Conservation (phyloP, 805 yeast genomes). For the Myxozyma mucilagina region DNA sequence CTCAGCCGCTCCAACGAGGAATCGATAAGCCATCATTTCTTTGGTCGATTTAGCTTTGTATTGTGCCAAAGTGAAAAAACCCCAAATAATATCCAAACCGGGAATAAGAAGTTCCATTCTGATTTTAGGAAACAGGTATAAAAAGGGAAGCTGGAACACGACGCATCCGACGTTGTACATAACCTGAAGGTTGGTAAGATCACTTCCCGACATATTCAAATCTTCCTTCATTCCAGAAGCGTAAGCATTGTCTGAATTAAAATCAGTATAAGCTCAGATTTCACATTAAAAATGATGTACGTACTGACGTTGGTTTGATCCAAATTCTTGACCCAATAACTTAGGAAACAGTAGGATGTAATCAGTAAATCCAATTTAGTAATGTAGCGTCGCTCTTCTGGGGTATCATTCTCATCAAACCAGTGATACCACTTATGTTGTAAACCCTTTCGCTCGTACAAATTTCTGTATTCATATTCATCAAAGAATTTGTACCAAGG, state of each 20-base stretch:
- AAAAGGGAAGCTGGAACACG: constrained; percentile 62
- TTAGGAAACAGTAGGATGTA: constrained; percentile 57
- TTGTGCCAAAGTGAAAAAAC: constrained; percentile 60
- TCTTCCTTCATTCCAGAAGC: constrained; percentile 61
- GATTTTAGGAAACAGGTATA: constrained; percentile 55
- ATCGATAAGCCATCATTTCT: constrained; percentile 61
- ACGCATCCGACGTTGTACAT: constrained; percentile 60
- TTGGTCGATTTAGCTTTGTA: constrained; percentile 52
- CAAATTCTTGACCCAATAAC: constrained; percentile 68
- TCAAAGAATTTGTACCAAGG: constrained; percentile 28
- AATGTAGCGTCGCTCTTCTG: constrained; percentile 49
- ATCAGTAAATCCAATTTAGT: constrained; percentile 58
- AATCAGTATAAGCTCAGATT: not conserved
- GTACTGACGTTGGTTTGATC: constrained; percentile 56
- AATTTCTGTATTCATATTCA: constrained; percentile 28
- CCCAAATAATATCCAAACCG: constrained; percentile 64
- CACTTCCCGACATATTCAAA: constrained; percentile 60
- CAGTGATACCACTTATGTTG: constrained; percentile 42
- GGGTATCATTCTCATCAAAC: constrained; percentile 54
- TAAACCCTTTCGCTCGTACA: constrained; percentile 20
- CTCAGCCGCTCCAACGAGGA: constrained; percentile 69
- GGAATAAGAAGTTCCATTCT: constrained; percentile 59
- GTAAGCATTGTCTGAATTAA: constrained; percentile 52
- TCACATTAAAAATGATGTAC: not conserved
- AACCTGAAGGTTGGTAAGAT: constrained; percentile 58